Conservation (phyloP, 345 rosid species). For the Noccaea bulbosa region DNA sequence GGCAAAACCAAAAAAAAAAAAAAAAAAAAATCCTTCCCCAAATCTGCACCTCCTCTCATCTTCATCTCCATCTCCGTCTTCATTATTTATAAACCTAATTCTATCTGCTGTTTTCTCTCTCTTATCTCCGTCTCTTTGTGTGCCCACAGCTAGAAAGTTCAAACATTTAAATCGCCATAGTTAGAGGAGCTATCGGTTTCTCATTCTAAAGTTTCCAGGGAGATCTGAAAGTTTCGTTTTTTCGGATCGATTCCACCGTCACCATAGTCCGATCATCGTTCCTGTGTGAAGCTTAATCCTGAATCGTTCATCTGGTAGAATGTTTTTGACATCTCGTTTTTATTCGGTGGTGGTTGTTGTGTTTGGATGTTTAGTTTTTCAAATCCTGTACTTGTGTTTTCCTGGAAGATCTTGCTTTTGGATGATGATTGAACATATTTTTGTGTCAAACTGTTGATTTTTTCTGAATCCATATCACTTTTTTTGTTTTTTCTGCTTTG, state of each 20-base stretch:
- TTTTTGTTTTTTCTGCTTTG: slow-evolving; percentile 13
- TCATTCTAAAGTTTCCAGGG: slow-evolving; percentile 22
- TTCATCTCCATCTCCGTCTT: slow-evolving; percentile 29
- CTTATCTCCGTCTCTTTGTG: slow-evolving; percentile 7
- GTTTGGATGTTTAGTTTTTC: slow-evolving; percentile 34
- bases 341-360: slow-evolving; percentile 33
- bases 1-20: neutral
- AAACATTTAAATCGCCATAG: slow-evolving; percentile 38
- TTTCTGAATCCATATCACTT: neutral
- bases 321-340: slow-evolving; percentile 22
- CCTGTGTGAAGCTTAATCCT: slow-evolving; percentile 31
- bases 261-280: slow-evolving; percentile 52
- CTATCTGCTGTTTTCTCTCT: slow-evolving; percentile 23
- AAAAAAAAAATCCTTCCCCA: slow-evolving; percentile 29
- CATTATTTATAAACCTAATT: slow-evolving; percentile 33
- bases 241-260: slow-evolving; percentile 37
- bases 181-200: slow-evolving; percentile 30
- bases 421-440: slow-evolving; percentile 46
- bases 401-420: slow-evolving; percentile 31
- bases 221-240: slow-evolving; percentile 40
- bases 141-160: slow-evolving; percentile 36
- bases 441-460: slow-evolving; percentile 15
- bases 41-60: slow-evolving; percentile 46
- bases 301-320: slow-evolving; percentile 64
- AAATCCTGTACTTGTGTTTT: neutral